These are phyloP conservation scores for Fomitopsis pulvina DNA, from an alignment of 768 basidiomycete genomes.

Conservation along the genomic window DNA sequence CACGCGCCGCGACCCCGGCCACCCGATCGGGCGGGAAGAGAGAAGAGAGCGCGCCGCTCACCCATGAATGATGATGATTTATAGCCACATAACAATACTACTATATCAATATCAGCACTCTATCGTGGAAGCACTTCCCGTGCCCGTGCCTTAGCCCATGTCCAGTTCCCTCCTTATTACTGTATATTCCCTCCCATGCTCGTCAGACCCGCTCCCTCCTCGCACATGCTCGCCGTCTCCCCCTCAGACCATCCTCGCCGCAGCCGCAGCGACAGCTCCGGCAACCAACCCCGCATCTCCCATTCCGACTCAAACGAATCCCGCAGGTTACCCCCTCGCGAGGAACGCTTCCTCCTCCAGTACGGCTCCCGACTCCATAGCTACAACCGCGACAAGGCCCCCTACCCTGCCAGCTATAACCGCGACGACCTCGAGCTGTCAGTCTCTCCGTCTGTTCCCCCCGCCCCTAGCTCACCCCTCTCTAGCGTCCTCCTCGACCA, in stretches of 20 bases:
- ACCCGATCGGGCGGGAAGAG: too few species aligned
- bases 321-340: conserved; percentile 28
- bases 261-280: conserved; percentile 15
- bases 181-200: not conserved
- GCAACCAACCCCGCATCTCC: too few species aligned
- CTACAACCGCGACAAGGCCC: conserved; percentile 69
- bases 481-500: conserved; percentile 11
- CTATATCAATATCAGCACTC: too few species aligned
- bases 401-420: conserved; percentile 73
- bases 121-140: too few species aligned
- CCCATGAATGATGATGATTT: too few species aligned
- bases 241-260: conserved; percentile 5
- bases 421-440: conserved; percentile 62
- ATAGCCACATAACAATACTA: too few species aligned
- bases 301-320: conserved; percentile 5
- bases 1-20: too few species aligned
- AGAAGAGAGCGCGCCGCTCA: too few species aligned
- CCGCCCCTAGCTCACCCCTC: not conserved
- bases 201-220: not conserved
- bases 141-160: too few species aligned
- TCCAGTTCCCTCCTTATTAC: too few species aligned
- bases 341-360: conserved; percentile 51
- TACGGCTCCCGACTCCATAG: conserved; percentile 61
- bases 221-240: conserved; percentile 13
- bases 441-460: conserved; percentile 20